Evolutionary conservation across 768 basidiomycete species (phyloP).

Genomic region (Psilocybe subaeruginosa): DNA sequence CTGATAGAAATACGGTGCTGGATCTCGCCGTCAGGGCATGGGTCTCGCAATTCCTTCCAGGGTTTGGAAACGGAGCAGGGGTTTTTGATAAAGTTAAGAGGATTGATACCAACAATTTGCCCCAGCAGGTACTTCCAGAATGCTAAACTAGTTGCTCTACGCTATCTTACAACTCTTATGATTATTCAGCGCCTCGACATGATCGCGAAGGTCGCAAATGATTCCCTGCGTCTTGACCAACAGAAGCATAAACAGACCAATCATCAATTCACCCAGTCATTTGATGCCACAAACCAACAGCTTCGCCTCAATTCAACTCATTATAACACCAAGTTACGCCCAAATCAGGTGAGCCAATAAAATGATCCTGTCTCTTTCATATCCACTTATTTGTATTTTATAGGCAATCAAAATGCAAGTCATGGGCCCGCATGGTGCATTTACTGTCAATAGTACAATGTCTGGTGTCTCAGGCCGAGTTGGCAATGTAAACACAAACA

Average conservation of each 20-base stretch:
- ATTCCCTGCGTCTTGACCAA: conserved; percentile 48
- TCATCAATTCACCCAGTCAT: conserved; percentile 40
- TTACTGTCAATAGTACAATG: conserved; percentile 42
- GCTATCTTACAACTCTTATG: neutral
- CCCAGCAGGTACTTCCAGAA: conserved; percentile 33
- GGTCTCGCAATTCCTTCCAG: conserved; percentile 50
- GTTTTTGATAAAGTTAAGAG: conserved; percentile 42
- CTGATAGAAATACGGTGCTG: conserved; percentile 29
- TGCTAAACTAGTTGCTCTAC: neutral
- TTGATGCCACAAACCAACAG: conserved; percentile 17
- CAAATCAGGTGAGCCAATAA: conserved; percentile 36
- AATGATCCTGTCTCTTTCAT: neutral
- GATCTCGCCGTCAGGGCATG: conserved; percentile 51
- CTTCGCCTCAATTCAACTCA: conserved; percentile 35
- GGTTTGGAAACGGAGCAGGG: conserved; percentile 42
- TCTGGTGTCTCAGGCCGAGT: conserved; percentile 45
- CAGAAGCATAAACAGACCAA: conserved; percentile 46
- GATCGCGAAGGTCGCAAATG: conserved; percentile 47
- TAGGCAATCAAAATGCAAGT: conserved; percentile 35
- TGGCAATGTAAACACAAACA: conserved; percentile 26
- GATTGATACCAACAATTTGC: conserved; percentile 47
- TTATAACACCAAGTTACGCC: conserved; percentile 38
- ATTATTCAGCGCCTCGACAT: conserved; percentile 32
- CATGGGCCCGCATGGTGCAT: conserved; percentile 32
- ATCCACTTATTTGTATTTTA: neutral